Conservation (phyloP, 495 filamentous ascomycete genomes). For the Mycothermus thermophilus region DNA sequence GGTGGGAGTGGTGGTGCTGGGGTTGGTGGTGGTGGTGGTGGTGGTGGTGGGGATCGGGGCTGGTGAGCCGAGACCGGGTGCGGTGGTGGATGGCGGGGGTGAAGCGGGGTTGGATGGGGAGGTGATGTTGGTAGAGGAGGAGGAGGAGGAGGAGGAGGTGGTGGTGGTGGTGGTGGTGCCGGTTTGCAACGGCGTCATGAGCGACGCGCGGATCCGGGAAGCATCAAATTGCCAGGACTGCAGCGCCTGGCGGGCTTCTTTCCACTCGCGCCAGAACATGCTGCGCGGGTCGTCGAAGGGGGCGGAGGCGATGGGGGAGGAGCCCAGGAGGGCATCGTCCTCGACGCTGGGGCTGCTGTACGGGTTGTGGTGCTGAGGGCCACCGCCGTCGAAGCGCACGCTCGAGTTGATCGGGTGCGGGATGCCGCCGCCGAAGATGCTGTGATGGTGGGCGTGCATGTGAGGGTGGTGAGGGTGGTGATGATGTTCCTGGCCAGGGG, state of each 20-base stretch:
- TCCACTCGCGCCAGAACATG: conserved; percentile 78
- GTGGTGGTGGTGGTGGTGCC: too few species aligned
- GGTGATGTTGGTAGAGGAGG: too few species aligned
- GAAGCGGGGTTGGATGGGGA: too few species aligned
- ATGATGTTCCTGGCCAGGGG: conserved; percentile 4
- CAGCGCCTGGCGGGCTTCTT: conserved; percentile 59
- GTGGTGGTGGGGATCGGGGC: neutral
- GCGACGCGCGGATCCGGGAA: conserved; percentile 27
- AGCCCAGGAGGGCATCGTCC: conserved; percentile 26
- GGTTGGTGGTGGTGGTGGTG: neutral
- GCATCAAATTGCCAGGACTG: conserved; percentile 67
- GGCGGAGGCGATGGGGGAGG: conserved; percentile 18
- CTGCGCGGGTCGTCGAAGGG: conserved; percentile 40
- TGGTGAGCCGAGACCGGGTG: neutral
- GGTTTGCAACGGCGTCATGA: conserved; percentile 23
- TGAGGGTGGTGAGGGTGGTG: too few species aligned
- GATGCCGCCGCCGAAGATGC: conserved; percentile 12
- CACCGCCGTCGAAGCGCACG: conserved; percentile 47
- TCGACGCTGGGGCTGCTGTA: conserved; percentile 37
- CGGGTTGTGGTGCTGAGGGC: too few species aligned
- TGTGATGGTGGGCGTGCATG: too few species aligned
- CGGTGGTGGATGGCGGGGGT: too few species aligned
- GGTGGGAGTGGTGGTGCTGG: conserved; percentile 11
- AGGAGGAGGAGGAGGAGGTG: too few species aligned
- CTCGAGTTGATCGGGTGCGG: conserved; percentile 14